phyloP scores from a whole-genome alignment of 768 basidiomycete genomes.

The Austroboletus festivus region DNA sequence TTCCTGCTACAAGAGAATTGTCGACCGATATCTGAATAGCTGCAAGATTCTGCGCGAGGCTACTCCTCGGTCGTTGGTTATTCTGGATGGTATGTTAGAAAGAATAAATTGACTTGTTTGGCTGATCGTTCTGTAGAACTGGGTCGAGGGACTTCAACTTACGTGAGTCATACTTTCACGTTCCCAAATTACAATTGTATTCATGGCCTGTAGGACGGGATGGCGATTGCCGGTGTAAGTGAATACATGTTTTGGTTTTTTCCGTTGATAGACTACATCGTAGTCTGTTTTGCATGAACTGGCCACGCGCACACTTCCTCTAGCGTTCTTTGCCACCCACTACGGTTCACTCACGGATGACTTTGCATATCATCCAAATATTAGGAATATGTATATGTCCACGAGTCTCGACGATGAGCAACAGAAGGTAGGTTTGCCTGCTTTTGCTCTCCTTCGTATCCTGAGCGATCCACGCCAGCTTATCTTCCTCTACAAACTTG shows the following conservation, averaged over 20 bases:
- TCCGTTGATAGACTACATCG: neutral
- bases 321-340: conserved; percentile 97
- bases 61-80: conserved; percentile 90
- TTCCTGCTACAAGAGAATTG: neutral
- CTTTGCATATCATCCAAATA: conserved; percentile 87
- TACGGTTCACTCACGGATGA: conserved; percentile 96
- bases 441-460: neutral
- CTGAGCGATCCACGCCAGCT: conserved; percentile 45
- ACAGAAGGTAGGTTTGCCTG: conserved; percentile 56
- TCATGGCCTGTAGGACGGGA: conserved; percentile 71
- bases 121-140: conserved; percentile 57
- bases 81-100: conserved; percentile 74
- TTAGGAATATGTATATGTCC: conserved; percentile 94
- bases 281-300: conserved; percentile 92
- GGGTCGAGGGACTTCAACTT: conserved; percentile 94
- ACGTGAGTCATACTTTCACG: conserved; percentile 43
- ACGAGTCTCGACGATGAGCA: conserved; percentile 92
- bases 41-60: conserved; percentile 93
- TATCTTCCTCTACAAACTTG: conserved; percentile 92
- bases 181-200: conserved; percentile 12
- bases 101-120: neutral
- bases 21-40: conserved; percentile 37
- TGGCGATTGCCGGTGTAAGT: conserved; percentile 90
- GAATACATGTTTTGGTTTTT: neutral
- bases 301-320: conserved; percentile 85